These are phyloP conservation scores for Lasiosphaeriaceae sp. DNA, from an alignment of 495 filamentous ascomycete genomes.

Conservation along the genomic window DNA sequence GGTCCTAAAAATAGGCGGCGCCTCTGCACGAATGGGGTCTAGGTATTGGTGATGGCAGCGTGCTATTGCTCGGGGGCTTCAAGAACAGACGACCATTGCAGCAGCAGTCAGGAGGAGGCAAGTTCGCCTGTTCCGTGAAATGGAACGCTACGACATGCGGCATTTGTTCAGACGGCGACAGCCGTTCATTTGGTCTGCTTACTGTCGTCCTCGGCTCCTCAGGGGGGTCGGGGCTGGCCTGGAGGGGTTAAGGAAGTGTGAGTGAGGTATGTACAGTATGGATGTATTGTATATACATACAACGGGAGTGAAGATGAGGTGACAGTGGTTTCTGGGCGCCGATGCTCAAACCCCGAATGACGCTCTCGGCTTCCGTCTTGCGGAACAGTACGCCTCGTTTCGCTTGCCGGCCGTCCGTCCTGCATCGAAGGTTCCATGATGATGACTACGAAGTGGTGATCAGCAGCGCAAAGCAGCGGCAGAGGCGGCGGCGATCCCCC, in stretches of 20 bases:
- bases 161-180: neutral
- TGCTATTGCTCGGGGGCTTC: neutral
- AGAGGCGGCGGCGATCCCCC: neutral
- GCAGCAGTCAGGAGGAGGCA: neutral
- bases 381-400: neutral
- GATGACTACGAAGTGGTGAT: neutral
- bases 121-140: neutral
- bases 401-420: neutral
- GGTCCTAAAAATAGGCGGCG: constrained; percentile 7
- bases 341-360: constrained; percentile 2
- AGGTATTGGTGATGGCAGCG: neutral
- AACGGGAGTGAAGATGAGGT: no score
- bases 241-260: no score
- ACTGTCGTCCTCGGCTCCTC: no score
- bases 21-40: neutral
- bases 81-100: neutral
- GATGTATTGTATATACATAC: no score
- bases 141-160: neutral
- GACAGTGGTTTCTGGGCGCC: no score
- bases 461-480: neutral
- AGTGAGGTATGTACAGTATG: no score
- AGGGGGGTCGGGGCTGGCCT: no score
- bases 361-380: neutral
- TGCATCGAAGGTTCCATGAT: no score
- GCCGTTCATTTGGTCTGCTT: neutral